Percentiles rank a stretch among this genome's conserved stretches.
These are phyloP conservation scores for Melastoma candidum DNA, from an alignment of 441 rosid species.

Conservation along the genomic window DNA sequence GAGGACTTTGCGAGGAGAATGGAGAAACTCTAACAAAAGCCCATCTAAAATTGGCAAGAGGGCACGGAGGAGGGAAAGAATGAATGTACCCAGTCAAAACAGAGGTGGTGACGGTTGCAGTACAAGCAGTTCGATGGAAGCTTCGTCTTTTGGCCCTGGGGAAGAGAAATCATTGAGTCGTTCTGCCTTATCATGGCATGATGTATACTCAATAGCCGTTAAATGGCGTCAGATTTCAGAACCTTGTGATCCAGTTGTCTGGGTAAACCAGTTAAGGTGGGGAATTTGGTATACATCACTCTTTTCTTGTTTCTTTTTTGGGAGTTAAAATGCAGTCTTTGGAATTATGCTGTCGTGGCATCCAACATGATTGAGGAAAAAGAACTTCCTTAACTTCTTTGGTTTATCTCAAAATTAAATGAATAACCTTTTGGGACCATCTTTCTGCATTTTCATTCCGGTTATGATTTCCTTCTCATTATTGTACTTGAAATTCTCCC, in stretches of 20 bases:
- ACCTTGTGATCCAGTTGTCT: conserved; percentile 98
- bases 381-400: no score
- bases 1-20: conserved; percentile 72
- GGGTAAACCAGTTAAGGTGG: conserved; percentile 91
- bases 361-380: no score
- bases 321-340: no score
- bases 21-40: conserved; percentile 60
- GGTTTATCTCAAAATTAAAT: no score
- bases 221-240: conserved; percentile 99
- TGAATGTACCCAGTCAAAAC: conserved; percentile 71
- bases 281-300: no score
- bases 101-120: conserved; percentile 98
- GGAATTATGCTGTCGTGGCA: no score
- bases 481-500: background rate
- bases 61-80: conserved; percentile 59
- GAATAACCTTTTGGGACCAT: no score
- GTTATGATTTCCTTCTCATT: background rate
- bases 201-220: conserved; percentile 76
- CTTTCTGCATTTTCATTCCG: background rate
- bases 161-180: conserved; percentile 70
- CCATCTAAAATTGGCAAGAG: conserved; percentile 55
- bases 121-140: conserved; percentile 66
- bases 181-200: conserved; percentile 71
- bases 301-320: no score
- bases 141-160: conserved; percentile 49